Evolutionary conservation across 164 flowering plant genomes (phyloP), one percentile per base, ranked within the genome.

Genomic region (Litsea cubeba): DNA sequence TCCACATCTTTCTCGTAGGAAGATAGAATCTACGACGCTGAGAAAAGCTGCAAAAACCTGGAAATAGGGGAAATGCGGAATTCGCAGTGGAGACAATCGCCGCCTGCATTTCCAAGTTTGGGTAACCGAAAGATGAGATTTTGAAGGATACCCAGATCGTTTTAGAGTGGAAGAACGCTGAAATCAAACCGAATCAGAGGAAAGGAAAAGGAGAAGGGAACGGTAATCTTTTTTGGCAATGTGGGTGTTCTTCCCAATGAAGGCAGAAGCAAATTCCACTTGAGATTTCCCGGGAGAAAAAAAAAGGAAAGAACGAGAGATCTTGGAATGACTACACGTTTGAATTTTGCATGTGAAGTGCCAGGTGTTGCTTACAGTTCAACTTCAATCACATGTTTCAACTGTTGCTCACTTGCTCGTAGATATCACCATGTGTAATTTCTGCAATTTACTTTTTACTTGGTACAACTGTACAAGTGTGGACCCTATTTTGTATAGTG

Each of bases 1-100:
- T 71, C 70, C 26, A 73, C n/a, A 32, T 66, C 32, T 72, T 75
- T 74, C 65, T 64, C 54, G 67, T 57, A 1, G 70, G 51, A 62
- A 63, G 18, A n/a, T 65, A 68, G 72, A 76, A 24, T 71, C 68
- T 73, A 74, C 17, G 2, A 20, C 74, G 74, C 15, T 76, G 77
- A 77, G 74, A 75, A 24, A 74, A 76, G 32, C 73, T 32, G 46
- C 51, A 51, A 23, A 65, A 50, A 32, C 57, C n/a, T 4, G 72
- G 18, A 11, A 75, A 28, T 62, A 83, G 73, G 35, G 76, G 60
- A 49, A 81, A 63, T 49, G 64, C 14, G 12, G 79, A 77, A 75
- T 77, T 76, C 35, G 75, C 60, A 3, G 72, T 24, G 25, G 75
- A 62, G 60, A 62, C 70, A 24, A 72, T 30, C 35, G 28, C 66